Evolutionary conservation across 441 rosid species (phyloP), one percentile per base, ranked within the genome.

Genomic region (Populus hybrid): DNA sequence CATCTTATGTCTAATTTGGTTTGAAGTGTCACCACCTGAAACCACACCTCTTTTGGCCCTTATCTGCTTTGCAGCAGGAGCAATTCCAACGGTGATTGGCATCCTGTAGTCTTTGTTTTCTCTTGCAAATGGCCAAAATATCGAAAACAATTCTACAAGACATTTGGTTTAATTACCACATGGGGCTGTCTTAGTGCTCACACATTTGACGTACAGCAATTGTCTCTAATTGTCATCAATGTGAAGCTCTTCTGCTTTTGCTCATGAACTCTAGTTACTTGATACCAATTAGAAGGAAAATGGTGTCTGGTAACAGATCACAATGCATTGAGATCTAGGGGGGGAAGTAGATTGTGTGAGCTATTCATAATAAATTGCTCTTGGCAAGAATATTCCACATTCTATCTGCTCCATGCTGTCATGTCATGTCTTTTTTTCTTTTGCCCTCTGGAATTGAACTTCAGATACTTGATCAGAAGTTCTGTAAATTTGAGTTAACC

Each of bases 401-500:
- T 18, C 10, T 38, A 24, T 16, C 63, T 38, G 10, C 24, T 57
- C 32, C 23, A 11, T 34, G 61, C 36, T 50, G 2, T 66, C 9
- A 38, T 64, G 74, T 74, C 53, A 24, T 18, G 8, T 20, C n/a
- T 59, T 2, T 35, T 38, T 8, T 23, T 38, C 24, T 26, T 42
- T 16, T 53, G 20, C 32, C 16, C 18, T 66, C 23, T n/a, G n/a
- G 20, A 65, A 59, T 36, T 14, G 8, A 6, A 32, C 21, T 28
- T 40, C 23, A 32, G 30, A 36, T 59, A 10, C 32, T 75, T 24
- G 14, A 50, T 72, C 36, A 28, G 35, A 75, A 64, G 72, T 53
- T 36, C 61, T 71, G 14, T 73, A 32, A 76, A 40, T 50, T 66
- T 50, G 21, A 61, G 70, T 10, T 21, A 72, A 74, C 32, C 34